Evolutionary conservation across 345 rosid species (phyloP).

Genomic region (Aegle marmelos): DNA sequence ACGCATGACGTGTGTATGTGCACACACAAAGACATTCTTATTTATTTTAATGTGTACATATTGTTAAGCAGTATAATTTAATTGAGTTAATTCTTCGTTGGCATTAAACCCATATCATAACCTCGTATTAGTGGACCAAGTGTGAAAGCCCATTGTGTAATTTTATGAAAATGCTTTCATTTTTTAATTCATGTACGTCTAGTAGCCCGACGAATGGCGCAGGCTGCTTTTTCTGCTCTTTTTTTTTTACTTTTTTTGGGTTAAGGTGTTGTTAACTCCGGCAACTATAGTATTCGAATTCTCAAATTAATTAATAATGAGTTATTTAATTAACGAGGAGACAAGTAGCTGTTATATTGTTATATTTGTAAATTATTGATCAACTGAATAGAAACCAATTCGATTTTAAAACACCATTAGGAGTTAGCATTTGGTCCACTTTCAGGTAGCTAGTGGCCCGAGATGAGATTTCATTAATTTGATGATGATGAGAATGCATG

Average conservation of each 20-base stretch:
- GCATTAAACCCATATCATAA: neutral
- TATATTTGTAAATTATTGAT: neutral
- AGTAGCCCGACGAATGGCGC: neutral
- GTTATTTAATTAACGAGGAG: no score
- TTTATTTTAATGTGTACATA: no score
- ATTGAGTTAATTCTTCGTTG: no score
- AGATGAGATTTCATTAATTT: neutral
- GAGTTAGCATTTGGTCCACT: neutral
- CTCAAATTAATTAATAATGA: no score
- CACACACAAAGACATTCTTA: no score
- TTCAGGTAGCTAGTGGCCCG: neutral
- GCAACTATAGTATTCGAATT: no score
- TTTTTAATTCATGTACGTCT: neutral
- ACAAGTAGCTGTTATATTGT: no score
- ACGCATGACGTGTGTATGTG: no score
- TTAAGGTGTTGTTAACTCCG: no score
- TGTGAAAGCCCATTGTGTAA: neutral
- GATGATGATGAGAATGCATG: neutral
- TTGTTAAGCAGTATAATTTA: fast-evolving
- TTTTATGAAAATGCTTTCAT: neutral
- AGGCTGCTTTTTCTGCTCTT: neutral
- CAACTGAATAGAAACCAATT: neutral
- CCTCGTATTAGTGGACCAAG: neutral
- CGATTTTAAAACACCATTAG: neutral
- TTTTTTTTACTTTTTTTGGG: no score